phyloP scores from a whole-genome alignment of 208 protist species.

The Giardia duodenalis region DNA sequence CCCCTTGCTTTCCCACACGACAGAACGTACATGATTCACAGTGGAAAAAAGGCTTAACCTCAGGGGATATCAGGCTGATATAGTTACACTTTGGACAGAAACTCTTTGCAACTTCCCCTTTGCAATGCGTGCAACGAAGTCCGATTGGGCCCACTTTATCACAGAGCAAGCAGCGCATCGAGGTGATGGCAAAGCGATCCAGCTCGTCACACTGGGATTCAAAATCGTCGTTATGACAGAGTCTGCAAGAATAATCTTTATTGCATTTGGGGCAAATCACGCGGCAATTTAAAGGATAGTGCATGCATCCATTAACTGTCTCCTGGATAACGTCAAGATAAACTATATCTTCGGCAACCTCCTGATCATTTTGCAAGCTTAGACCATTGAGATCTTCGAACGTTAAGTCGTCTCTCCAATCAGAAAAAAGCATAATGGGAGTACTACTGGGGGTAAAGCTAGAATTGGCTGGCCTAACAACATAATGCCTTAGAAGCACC shows the following conservation, averaged over 20 bases:
- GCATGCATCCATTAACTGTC: neutral
- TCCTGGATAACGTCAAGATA: too few species aligned
- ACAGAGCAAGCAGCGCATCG: neutral
- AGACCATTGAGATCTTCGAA: too few species aligned
- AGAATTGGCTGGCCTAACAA: too few species aligned
- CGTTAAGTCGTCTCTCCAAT: too few species aligned
- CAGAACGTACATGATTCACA: neutral
- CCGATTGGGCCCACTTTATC: conserved; percentile 1
- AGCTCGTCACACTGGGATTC: neutral
- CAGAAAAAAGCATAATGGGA: too few species aligned
- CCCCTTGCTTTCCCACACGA: neutral
- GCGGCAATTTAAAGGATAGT: neutral
- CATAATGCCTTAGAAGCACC: too few species aligned
- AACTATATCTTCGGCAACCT: too few species aligned
- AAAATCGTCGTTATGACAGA: conserved; percentile 18
- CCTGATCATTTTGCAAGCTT: too few species aligned
- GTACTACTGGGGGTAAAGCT: too few species aligned
- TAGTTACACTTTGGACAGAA: neutral
- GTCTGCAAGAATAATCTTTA: neutral
- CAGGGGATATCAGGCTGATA: neutral
- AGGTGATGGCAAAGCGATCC: neutral
- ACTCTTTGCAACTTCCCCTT: neutral
- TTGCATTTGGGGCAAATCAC: neutral
- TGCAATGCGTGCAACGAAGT: neutral
- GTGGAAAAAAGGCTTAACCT: neutral